Percentiles rank a stretch among this genome's conserved stretches.
These are phyloP conservation scores for Nothophytophthora sp. DNA, from an alignment of 352 stramenopile species.

Conservation along the genomic window DNA sequence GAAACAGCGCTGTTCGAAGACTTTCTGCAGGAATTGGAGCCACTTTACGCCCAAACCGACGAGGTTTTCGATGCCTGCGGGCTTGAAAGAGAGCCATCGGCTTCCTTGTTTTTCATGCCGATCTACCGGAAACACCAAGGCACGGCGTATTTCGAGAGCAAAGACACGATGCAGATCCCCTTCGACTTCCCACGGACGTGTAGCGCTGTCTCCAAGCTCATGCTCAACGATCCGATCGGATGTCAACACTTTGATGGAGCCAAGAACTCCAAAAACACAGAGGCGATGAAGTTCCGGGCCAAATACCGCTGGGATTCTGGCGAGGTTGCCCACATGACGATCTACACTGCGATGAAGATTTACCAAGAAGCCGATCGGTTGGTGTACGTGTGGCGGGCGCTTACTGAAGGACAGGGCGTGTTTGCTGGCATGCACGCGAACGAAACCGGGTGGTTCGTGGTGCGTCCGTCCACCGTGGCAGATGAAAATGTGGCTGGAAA, in stretches of 20 bases:
- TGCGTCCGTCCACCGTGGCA: slow-evolving; percentile 1
- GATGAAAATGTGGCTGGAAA: not conserved
- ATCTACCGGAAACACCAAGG: not conserved
- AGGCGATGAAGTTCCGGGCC: slow-evolving; percentile 31
- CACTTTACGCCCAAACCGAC: slow-evolving; percentile 6
- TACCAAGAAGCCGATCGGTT: slow-evolving; percentile 33
- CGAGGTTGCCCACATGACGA: not conserved
- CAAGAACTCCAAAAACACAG: slow-evolving; percentile 16
- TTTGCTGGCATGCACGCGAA: slow-evolving; percentile 35
- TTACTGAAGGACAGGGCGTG: slow-evolving; percentile 24
- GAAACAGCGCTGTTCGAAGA: slow-evolving; percentile 15
- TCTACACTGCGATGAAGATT: slow-evolving; percentile 11
- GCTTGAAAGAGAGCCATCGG: not conserved
- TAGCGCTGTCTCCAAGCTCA: slow-evolving; percentile 13
- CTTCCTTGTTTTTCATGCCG: too few species aligned
- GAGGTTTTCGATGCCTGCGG: slow-evolving; percentile 7
- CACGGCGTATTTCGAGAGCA: slow-evolving; percentile 3
- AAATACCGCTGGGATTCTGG: not conserved
- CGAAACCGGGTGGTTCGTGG: slow-evolving; percentile 41
- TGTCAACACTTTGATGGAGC: slow-evolving; percentile 10
- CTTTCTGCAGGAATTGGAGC: slow-evolving; percentile 13
- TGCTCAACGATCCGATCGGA: slow-evolving; percentile 10
- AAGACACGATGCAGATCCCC: slow-evolving; percentile 4
- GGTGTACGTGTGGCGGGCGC: slow-evolving; percentile 44
- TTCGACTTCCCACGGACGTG: slow-evolving; percentile 17